Base-by-base conservation (phyloP, 352 stramenopile genomes). In the Phytophthora pini region DNA sequence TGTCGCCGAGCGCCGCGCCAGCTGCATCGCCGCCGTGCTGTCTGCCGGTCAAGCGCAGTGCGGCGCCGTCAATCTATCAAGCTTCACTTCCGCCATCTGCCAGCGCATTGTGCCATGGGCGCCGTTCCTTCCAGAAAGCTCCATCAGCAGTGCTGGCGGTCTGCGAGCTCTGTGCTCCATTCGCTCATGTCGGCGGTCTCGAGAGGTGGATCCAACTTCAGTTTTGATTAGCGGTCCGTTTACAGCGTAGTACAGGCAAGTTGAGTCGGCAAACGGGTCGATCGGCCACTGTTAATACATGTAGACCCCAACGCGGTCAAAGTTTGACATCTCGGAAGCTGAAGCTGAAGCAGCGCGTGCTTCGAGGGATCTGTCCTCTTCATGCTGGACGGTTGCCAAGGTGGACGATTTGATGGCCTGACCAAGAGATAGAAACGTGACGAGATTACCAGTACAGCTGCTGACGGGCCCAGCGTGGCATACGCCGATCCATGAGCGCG, bases 151-250 rank as follows among this genome's bases (percentile, higher is more conserved):
- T 17, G 43, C 20, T 15, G 34, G n/a, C 38, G 8, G 39, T 17
- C 29, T 32, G 15, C 17, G 17, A 48, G 24, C 26, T 41, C 17
- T n/a, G 48, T 15, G 22, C 49, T 57, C 45, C 40, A 59, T 40
- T 59, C 41, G 29, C 27, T n/a, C 43, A 44, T 49, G 31, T 29
- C 32, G 63, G 41, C 36, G 56, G 56, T 71, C 63, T 70, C 13
- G 40, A 67, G 52, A 68, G 45, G 60, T 68, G 53, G 20, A 58
- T n/a, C 0, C 26, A 54, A 39, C 61, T 65, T 69, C 61, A 69
- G 61, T 54, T 64, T 69, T 48, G 61, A 69, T 63, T 65, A 69
- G 53, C 27, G 31, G 24, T 56, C 26, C 36, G 45, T 44, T 44
- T 56, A 41, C 32, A 55, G 38, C 31, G 31, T 24, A 12, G 32